Percentiles rank a stretch among this genome's conserved stretches.
Conservation (phyloP, 306 rosid genomes). For the Quercus aquifolioides region DNA sequence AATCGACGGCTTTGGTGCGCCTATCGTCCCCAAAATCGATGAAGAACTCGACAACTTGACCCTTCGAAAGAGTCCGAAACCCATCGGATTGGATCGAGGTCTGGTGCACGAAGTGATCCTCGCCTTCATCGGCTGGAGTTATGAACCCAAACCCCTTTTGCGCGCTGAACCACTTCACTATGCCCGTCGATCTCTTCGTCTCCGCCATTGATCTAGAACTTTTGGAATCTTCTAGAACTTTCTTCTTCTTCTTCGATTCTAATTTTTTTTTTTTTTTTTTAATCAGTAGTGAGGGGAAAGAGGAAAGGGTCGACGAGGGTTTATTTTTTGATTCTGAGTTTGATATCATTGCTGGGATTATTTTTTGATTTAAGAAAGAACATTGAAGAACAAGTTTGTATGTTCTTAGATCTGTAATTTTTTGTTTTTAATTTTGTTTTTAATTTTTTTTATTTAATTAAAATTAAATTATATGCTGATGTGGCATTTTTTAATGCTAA, state of each 20-base stretch:
- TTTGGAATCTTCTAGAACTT: constrained; percentile 21
- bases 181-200: constrained; percentile 48
- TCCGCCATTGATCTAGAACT: constrained; percentile 7
- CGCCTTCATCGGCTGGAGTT: constrained; percentile 52
- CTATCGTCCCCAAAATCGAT: constrained; percentile 50
- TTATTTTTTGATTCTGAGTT: too few species aligned
- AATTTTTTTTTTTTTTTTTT: background rate
- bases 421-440: too few species aligned
- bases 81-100: constrained; percentile 78
- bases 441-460: too few species aligned
- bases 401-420: too few species aligned
- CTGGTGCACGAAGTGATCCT: constrained; percentile 81
- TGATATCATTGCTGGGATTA: too few species aligned
- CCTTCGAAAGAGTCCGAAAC: constrained; percentile 57
- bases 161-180: constrained; percentile 80
- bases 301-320: too few species aligned
- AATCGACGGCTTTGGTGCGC: constrained; percentile 71
- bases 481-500: too few species aligned
- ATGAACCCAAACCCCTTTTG: constrained; percentile 84
- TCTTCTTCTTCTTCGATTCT: background rate
- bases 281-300: background rate
- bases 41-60: constrained; percentile 55
- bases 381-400: too few species aligned
- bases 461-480: too few species aligned
- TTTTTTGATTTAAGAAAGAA: too few species aligned